A percentile compares a stretch with the other conserved stretches of the same genome.
These are phyloP conservation scores for Starmerella scarabaei DNA, from an alignment of 805 yeast species.

Conservation along the genomic window DNA sequence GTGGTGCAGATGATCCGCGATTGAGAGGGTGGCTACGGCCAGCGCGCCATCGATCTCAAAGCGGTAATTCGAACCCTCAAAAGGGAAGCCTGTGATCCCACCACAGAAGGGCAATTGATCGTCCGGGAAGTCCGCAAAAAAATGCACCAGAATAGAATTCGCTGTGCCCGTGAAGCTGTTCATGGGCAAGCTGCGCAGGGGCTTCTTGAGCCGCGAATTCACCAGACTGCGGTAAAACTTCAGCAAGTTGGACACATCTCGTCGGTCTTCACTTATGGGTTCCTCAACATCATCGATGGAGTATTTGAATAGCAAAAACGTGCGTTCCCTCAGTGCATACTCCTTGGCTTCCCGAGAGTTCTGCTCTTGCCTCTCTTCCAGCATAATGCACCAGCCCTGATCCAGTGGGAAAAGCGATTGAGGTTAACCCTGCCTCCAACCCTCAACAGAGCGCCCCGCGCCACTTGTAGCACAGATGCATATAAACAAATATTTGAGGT, in stretches of 20 bases:
- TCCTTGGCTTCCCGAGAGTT: not conserved
- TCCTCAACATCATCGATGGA: slow-evolving; percentile 11
- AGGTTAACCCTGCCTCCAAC: too few relatives aligned
- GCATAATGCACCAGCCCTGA: too few relatives aligned
- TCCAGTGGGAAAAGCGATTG: too few relatives aligned
- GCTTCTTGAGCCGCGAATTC: slow-evolving; percentile 1
- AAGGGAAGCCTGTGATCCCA: slow-evolving; percentile 12
- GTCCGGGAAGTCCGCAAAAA: slow-evolving; percentile 13
- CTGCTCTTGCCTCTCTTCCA: too few relatives aligned
- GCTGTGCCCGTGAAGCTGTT: slow-evolving; percentile 10
- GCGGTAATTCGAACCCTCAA: slow-evolving; percentile 11
- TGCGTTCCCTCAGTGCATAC: slow-evolving; percentile 1
- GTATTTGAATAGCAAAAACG: slow-evolving; percentile 7
- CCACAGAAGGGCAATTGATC: slow-evolving; percentile 15
- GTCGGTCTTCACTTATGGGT: slow-evolving; percentile 11
- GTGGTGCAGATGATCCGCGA: slow-evolving; percentile 12
- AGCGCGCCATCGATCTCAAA: slow-evolving; percentile 16
- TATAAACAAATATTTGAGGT: too few relatives aligned
- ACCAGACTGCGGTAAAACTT: slow-evolving; percentile 10
- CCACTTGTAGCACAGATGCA: too few relatives aligned
- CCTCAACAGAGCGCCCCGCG: too few relatives aligned
- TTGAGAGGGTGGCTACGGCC: slow-evolving; percentile 9
- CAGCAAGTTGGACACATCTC: slow-evolving; percentile 11
- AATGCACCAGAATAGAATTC: slow-evolving; percentile 13
- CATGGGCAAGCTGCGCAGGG: slow-evolving; percentile 7